Evolutionary conservation across 2,329 filamentous ascomycete genomes (phyloP).

Genomic region (Neofusicoccum sp.): DNA sequence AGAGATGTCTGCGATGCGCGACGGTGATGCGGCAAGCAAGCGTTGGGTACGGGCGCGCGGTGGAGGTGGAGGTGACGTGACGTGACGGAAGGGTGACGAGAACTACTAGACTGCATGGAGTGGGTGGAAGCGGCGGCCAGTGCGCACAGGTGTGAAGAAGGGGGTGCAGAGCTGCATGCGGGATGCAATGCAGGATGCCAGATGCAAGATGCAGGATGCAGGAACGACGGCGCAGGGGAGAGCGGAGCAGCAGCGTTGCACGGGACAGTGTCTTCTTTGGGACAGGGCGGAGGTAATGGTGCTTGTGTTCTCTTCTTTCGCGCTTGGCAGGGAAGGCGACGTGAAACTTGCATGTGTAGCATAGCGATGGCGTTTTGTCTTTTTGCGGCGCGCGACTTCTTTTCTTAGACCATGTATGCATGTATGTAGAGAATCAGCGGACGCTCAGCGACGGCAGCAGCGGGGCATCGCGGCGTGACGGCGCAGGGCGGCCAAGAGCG

Average conservation of each 20-base stretch:
- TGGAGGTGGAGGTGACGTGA: no score
- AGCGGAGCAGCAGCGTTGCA: background rate
- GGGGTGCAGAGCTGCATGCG: background rate
- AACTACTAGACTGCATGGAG: no score
- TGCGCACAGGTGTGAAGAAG: no score
- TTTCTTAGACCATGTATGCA: background rate
- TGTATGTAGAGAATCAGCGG: background rate
- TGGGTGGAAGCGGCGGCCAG: no score
- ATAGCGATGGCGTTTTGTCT: conserved; percentile 17
- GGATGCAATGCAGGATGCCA: background rate
- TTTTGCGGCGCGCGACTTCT: no score
- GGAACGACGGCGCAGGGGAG: conserved; percentile 1
- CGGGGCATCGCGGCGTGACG: background rate
- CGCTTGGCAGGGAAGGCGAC: conserved; percentile 24
- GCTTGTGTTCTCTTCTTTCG: conserved; percentile 15
- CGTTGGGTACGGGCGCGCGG: no score
- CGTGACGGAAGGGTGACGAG: no score
- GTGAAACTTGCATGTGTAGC: conserved; percentile 18
- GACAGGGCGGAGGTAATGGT: background rate
- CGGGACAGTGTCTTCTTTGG: background rate
- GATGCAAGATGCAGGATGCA: conserved; percentile 13
- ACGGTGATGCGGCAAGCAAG: no score
- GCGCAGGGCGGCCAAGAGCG: background rate
- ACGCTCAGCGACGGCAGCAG: background rate
- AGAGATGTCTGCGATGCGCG: background rate